These are phyloP conservation scores for Filobasidium wieringae DNA, from an alignment of 768 basidiomycete species.

Conservation along the genomic window DNA sequence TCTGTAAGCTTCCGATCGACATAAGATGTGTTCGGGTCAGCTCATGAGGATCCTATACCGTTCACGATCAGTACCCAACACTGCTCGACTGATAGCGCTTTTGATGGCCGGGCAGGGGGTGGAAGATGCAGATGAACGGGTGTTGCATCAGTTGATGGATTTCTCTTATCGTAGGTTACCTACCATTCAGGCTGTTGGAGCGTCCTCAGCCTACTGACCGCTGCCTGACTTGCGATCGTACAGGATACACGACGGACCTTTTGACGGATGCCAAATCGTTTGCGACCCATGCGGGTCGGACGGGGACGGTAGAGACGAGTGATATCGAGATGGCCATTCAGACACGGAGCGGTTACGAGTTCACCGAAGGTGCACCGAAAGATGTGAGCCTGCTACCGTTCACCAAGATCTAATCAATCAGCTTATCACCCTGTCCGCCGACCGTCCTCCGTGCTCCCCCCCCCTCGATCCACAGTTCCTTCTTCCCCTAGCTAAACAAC, in stretches of 20 bases:
- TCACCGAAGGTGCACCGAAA: conserved; percentile 39
- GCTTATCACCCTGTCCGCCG: background rate
- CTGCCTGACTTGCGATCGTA: background rate
- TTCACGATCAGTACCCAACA: conserved; percentile 40
- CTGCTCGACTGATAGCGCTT: conserved; percentile 41
- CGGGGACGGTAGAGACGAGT: conserved; percentile 26
- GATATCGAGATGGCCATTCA: conserved; percentile 42
- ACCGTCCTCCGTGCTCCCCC: background rate
- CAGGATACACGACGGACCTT: conserved; percentile 43
- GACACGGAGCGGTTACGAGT: conserved; percentile 38
- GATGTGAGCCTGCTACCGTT: conserved; percentile 34
- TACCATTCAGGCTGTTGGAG: conserved; percentile 14
- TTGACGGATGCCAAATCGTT: conserved; percentile 37
- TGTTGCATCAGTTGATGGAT: conserved; percentile 42
- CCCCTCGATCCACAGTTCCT: conserved; percentile 35
- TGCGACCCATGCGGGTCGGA: conserved; percentile 40
- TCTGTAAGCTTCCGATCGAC: no score
- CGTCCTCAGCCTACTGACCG: background rate
- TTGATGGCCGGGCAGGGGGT: conserved; percentile 41
- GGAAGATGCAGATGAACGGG: conserved; percentile 41
- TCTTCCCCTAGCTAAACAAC: conserved; percentile 37
- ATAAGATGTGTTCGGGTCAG: no score
- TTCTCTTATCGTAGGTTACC: conserved; percentile 44
- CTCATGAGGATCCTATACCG: no score
- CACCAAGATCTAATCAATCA: background rate